Percentiles rank a stretch among this genome's conserved stretches.
These are phyloP conservation scores for Gracilaria gracilis DNA, from an alignment of 23 red algal genomes.

Conservation along the genomic window DNA sequence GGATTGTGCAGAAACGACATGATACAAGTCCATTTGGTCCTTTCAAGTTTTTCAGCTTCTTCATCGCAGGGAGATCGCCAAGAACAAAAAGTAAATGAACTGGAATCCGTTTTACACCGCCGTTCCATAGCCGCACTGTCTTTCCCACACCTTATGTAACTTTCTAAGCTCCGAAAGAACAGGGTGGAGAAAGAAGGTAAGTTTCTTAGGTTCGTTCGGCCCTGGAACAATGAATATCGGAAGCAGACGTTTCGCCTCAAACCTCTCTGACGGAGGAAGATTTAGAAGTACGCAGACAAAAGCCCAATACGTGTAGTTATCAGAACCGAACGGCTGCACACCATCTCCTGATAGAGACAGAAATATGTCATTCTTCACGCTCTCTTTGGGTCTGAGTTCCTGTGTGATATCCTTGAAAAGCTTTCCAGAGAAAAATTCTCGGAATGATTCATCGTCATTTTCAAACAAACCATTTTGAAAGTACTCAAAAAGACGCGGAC, in stretches of 20 bases:
- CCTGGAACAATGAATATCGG: neutral
- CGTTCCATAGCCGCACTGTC: neutral
- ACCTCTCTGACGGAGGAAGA: neutral
- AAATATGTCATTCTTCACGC: constrained; percentile 1
- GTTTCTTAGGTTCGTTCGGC: constrained; percentile 18
- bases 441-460: neutral
- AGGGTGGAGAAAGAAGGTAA: neutral
- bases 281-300: neutral
- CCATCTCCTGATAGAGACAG: neutral
- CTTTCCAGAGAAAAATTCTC: constrained; percentile 3
- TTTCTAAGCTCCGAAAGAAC: neutral
- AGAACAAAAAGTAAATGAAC: neutral
- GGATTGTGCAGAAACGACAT: too few relatives aligned
- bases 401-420: neutral
- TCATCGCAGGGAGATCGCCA: neutral
- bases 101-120: neutral
- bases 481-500: neutral
- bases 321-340: constrained; percentile 14
- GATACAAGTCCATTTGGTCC: constrained; percentile 12
- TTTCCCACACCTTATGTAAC: neutral
- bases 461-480: neutral
- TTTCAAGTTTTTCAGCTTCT: constrained; percentile 14
- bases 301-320: constrained; percentile 6
- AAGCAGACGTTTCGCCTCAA: neutral
- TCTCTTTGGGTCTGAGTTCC: neutral